Evolutionary conservation across 2,329 filamentous ascomycete species (phyloP).

Genomic region (Fusarium penzigii): DNA sequence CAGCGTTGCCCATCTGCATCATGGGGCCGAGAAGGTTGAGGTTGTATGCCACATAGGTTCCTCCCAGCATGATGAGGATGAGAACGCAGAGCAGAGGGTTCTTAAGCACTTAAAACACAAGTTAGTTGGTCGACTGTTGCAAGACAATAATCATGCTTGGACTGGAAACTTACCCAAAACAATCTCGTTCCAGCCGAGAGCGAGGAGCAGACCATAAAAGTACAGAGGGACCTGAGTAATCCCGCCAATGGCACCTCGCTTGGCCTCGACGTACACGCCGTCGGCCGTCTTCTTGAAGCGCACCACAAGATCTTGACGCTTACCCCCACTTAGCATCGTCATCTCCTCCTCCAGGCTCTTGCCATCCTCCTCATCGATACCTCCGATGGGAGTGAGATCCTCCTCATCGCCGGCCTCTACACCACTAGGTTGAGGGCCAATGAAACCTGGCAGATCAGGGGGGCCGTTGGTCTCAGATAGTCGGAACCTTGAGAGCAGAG

Average conservation of each 20-base stretch:
- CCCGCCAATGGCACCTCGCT: constrained; percentile 92
- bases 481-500: constrained; percentile 82
- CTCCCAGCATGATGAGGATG: constrained; percentile 73
- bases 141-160: not conserved
- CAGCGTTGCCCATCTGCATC: constrained; percentile 91
- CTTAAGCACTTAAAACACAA: constrained; percentile 67
- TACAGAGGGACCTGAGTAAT: constrained; percentile 93
- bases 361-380: constrained; percentile 90
- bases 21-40: constrained; percentile 97
- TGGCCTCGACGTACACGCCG: constrained; percentile 96
- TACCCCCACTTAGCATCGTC: constrained; percentile 87
- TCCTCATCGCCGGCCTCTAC: constrained; percentile 85
- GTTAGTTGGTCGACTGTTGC: constrained; percentile 8
- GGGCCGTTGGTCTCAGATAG: constrained; percentile 72
- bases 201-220: constrained; percentile 87
- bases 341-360: constrained; percentile 96
- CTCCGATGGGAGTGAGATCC: constrained; percentile 84
- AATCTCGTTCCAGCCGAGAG: constrained; percentile 98
- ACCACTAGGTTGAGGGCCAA: constrained; percentile 74
- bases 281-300: constrained; percentile 99
- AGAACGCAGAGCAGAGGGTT: constrained; percentile 94
- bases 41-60: constrained; percentile 85
- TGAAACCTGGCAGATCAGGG: constrained; percentile 82
- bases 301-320: constrained; percentile 87
- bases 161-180: constrained; percentile 70